Evolutionary conservation across 1,284 basidiomycete genomes (phyloP), one percentile per base, ranked within the genome.

Genomic region (Trametes sp.): DNA sequence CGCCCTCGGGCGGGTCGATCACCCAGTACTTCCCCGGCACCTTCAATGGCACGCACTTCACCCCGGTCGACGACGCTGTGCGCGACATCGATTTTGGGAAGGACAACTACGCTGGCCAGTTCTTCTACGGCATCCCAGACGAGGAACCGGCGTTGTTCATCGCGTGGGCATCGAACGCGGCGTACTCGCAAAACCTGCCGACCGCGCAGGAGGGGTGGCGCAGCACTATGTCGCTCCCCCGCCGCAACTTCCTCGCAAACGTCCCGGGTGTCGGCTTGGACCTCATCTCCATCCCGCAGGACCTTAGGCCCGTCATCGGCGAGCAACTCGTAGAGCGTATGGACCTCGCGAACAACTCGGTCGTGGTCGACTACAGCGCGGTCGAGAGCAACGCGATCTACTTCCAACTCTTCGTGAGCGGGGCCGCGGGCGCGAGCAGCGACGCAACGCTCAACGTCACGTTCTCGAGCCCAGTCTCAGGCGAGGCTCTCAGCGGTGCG

Each of bases 31-130:
- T 67, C 49, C 60, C 62, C n/a, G 62, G 65, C 42, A 49, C 36
- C 3, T 67, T 67, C 65, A 49, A 64, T 48, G 65, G 65, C 16
- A 64, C 65, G 42, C 57, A 51, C 33, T 67, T 67, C 62, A 46
- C 53, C n/a, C 46, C 62, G 2, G 11, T 62, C 29, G 62, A 62
- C 33, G 36, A 21, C 31, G 58, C 55, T 35, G 41, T 57, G 24
- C 65, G 62, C 29, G 21, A 60, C 41, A 31, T 54, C 24, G 65
- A 67, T 55, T 67, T 67, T 41, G 65, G 59, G 1, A 60, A 67
- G 45, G 65, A 64, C 62, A 67, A 62, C 55, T 67, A 67, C 44
- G 65, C 65, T 6, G 62, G 57, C 11, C 65, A 67, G 60, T 64
- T 62, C 60, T 62, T 67, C 57, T 64, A 59, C 55, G 65, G 58